These are phyloP conservation scores for Pochonia chlamydosporia DNA, from an alignment of 2,329 filamentous ascomycete species.

Conservation along the genomic window DNA sequence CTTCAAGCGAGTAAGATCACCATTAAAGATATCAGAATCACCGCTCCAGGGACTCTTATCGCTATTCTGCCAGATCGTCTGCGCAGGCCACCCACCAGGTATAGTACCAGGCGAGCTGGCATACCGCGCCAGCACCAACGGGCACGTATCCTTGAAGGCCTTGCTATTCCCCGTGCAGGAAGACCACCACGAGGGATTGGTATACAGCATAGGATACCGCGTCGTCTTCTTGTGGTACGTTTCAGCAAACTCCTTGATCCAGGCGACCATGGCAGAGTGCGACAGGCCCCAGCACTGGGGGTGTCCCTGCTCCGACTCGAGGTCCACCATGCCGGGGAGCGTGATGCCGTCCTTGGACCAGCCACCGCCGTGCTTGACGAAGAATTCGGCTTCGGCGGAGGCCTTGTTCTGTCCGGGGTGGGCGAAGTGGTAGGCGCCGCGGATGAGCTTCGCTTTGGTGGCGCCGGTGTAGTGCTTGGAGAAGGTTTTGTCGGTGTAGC, in stretches of 20 bases:
- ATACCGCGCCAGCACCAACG: constrained; percentile 43
- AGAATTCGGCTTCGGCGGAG: constrained; percentile 43
- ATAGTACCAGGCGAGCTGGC: constrained; percentile 33
- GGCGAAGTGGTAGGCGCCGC: constrained; percentile 52
- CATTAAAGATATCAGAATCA: constrained; percentile 17
- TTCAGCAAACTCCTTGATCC: constrained; percentile 47
- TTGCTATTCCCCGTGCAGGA: constrained; percentile 42
- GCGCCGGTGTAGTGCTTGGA: constrained; percentile 34
- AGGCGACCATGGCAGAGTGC: constrained; percentile 38
- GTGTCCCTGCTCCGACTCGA: constrained; percentile 37
- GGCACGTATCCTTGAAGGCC: constrained; percentile 28
- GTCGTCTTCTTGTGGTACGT: constrained; percentile 39
- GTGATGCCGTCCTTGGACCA: constrained; percentile 50
- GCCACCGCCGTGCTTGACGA: constrained; percentile 46
- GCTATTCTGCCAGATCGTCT: constrained; percentile 40
- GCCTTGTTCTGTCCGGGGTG: constrained; percentile 30
- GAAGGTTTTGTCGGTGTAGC: constrained; percentile 38
- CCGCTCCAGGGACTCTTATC: constrained; percentile 14
- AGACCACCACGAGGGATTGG: constrained; percentile 47
- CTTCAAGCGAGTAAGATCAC: constrained; percentile 14
- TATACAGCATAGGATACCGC: constrained; percentile 37
- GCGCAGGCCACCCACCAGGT: constrained; percentile 44
- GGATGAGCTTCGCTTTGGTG: constrained; percentile 45
- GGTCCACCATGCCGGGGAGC: constrained; percentile 51
- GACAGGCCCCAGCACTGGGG: constrained; percentile 41